Evolutionary conservation across 179 eudicot species (phyloP).

Genomic region (Silene vulgaris): DNA sequence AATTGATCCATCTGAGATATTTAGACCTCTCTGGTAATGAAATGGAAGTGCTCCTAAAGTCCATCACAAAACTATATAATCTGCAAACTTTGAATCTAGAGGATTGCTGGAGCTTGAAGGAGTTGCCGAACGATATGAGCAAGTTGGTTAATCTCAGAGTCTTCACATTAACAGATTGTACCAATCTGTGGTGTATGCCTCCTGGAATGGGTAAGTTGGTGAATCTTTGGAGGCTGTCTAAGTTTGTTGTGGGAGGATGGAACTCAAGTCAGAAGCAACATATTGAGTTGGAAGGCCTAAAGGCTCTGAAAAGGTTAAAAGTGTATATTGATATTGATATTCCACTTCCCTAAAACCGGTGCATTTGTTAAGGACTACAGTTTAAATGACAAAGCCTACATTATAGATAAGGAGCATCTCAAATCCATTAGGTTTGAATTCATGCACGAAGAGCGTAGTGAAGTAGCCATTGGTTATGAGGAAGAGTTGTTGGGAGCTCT

Average conservation of each 20-base stretch:
- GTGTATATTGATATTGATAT: background rate
- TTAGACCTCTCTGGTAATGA: background rate
- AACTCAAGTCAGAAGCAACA: background rate
- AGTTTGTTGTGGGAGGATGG: background rate
- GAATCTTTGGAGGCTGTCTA: background rate
- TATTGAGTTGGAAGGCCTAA: background rate
- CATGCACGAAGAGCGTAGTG: background rate
- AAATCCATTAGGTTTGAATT: background rate
- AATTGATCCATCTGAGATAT: conserved; percentile 15
- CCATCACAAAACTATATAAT: background rate
- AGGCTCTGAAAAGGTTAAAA: background rate
- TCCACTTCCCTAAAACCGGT: background rate
- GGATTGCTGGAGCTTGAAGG: background rate
- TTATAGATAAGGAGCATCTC: background rate
- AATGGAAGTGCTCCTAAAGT: background rate
- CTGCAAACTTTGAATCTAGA: background rate
- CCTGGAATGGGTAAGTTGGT: background rate
- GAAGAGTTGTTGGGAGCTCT: background rate
- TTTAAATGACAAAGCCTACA: background rate
- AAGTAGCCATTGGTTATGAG: background rate
- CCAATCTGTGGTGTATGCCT: background rate
- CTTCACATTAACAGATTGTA: too few relatives aligned
- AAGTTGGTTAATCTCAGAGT: background rate
- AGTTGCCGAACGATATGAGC: background rate
- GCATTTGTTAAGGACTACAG: background rate